Percentiles rank a stretch among this genome's conserved stretches.
Evolutionary conservation across 257 asterid genomes (phyloP).

Genomic region (Cinchona pubescens): DNA sequence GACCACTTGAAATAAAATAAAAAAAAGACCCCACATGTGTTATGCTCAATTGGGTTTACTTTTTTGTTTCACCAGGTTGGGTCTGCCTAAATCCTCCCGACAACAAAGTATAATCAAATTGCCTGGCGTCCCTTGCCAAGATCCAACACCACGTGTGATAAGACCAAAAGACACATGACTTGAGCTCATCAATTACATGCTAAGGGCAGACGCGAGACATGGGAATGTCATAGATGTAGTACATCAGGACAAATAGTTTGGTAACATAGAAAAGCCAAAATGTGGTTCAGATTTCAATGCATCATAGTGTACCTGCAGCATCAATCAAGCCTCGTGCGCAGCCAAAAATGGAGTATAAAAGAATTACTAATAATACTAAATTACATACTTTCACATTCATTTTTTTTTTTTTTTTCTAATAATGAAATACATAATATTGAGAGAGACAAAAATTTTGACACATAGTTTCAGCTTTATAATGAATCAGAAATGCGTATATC

Average conservation of each 20-base stretch:
- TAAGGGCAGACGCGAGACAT: neutral
- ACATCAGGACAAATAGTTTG: neutral
- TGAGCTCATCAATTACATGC: neutral
- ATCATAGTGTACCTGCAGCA: neutral
- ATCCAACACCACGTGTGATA: neutral
- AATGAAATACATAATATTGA: neutral
- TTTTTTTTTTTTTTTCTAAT: neutral
- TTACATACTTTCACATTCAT: neutral
- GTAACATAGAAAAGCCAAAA: neutral
- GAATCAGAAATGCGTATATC: no score
- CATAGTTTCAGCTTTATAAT: neutral
- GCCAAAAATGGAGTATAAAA: neutral
- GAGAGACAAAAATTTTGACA: neutral
- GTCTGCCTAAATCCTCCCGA: no score
- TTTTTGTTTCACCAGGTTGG: no score
- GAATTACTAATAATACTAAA: neutral
- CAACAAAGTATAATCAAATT: neutral
- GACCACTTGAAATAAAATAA: no score
- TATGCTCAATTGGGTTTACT: no score
- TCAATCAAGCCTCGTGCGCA: neutral
- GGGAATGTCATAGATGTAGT: neutral
- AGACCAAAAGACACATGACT: neutral
- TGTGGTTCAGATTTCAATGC: no score
- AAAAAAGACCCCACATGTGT: no score
- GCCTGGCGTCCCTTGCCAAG: neutral